A percentile compares a stretch with the other conserved stretches of the same genome.
Evolutionary conservation across 805 yeast species (phyloP).

Genomic region (Lachancea mirantina): DNA sequence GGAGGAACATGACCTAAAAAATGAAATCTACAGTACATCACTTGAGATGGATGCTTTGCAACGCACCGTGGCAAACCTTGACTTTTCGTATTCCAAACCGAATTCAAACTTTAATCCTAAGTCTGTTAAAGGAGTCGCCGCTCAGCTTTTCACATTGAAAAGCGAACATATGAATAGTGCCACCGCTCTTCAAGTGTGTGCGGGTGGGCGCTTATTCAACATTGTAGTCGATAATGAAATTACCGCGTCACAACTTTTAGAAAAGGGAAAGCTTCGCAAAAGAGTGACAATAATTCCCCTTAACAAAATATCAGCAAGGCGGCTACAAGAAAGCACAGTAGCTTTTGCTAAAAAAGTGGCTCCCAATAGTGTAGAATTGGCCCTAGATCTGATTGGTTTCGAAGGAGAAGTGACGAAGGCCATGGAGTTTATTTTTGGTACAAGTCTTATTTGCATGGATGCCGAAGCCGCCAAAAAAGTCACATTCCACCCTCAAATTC

Average conservation of each 20-base stretch:
- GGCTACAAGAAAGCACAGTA: conserved; percentile 45
- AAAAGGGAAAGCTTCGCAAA: conserved; percentile 66
- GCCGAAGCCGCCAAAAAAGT: conserved; percentile 82
- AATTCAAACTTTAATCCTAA: conserved; percentile 48
- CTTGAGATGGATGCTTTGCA: conserved; percentile 48
- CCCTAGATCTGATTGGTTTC: conserved; percentile 71
- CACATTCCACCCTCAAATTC: conserved; percentile 77
- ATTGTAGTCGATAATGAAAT: conserved; percentile 85
- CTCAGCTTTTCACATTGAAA: conserved; percentile 65
- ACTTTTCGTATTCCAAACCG: conserved; percentile 67
- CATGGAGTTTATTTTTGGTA: conserved; percentile 87
- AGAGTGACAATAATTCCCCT: conserved; percentile 90
- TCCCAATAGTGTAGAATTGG: conserved; percentile 84
- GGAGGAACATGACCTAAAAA: conserved; percentile 39
- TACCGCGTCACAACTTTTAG: conserved; percentile 77
- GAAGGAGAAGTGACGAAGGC: conserved; percentile 67
- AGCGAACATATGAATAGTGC: conserved; percentile 54
- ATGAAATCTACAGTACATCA: conserved; percentile 38
- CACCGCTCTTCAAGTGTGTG: conserved; percentile 84
- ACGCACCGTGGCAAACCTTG: conserved; percentile 63
- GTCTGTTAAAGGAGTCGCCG: conserved; percentile 82
- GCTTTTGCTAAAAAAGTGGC: conserved; percentile 66
- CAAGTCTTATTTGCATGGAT: conserved; percentile 79
- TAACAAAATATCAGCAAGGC: conserved; percentile 67
- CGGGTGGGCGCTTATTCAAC: conserved; percentile 85